These are phyloP conservation scores for Corymbia calophylla DNA, from an alignment of 441 rosid genomes.

Conservation along the genomic window DNA sequence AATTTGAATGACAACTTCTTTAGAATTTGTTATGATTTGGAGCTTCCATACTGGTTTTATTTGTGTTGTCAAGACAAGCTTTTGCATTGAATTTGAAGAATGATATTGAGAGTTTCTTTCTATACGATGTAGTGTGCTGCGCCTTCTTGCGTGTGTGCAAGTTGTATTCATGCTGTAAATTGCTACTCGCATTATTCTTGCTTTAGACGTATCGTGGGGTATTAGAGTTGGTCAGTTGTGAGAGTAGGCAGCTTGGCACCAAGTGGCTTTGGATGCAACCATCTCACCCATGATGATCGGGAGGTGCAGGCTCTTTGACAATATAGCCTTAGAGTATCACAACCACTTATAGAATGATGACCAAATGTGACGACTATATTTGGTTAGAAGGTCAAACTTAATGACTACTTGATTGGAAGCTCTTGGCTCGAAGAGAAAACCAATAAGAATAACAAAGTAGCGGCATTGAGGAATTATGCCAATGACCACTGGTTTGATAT, in stretches of 20 bases:
- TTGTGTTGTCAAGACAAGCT: neutral
- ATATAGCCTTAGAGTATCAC: neutral
- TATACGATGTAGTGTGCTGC: neutral
- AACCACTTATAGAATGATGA: fast-evolving
- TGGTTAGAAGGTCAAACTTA: fast-evolving
- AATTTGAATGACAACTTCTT: neutral
- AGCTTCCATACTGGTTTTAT: neutral
- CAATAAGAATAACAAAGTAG: fast-evolving
- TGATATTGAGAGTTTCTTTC: neutral
- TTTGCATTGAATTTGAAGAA: neutral
- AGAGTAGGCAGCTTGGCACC: neutral
- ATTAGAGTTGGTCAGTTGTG: neutral
- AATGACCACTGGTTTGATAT: neutral
- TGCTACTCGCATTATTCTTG: fast-evolving
- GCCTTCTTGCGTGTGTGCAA: neutral
- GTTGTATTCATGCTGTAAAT: neutral
- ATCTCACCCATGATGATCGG: fast-evolving
- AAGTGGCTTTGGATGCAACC: neutral
- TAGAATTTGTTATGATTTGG: neutral
- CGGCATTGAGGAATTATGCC: fast-evolving
- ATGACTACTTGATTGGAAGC: fast-evolving
- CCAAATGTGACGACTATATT: fast-evolving
- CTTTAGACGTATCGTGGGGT: fast-evolving
- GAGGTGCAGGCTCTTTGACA: neutral
- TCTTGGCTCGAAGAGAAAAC: neutral